These are phyloP conservation scores for Plasmodium vinckei DNA, from an alignment of 169 alveolate genomes.

Conservation along the genomic window DNA sequence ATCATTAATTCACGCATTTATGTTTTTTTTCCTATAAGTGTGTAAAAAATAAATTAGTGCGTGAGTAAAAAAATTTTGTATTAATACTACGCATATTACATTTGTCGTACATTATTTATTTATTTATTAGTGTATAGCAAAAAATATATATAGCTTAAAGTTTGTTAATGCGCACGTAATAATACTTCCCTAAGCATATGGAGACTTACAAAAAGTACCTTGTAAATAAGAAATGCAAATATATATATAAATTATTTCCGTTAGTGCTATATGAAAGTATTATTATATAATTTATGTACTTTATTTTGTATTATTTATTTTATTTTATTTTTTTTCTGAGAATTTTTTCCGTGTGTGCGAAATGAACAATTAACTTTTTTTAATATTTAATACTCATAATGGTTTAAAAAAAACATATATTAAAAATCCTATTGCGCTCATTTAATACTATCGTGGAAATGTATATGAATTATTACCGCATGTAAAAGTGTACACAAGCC, in stretches of 20 bases:
- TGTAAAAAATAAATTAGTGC: slow-evolving; percentile 22
- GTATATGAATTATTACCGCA: not conserved
- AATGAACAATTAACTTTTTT: slow-evolving; percentile 29
- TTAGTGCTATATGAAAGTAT: slow-evolving; percentile 5
- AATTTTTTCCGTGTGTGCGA: slow-evolving; percentile 29
- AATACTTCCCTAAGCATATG: too few species aligned
- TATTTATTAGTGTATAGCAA: too few species aligned
- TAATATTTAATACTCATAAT: not conserved
- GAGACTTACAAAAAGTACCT: too few species aligned
- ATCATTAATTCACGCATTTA: slow-evolving; percentile 22
- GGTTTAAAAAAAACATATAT: slow-evolving; percentile 21
- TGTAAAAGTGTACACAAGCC: slow-evolving; percentile 6
- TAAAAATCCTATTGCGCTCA: not conserved
- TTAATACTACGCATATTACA: not conserved
- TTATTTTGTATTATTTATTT: slow-evolving; percentile 1
- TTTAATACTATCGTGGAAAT: not conserved
- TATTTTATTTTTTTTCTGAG: not conserved
- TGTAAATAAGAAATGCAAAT: slow-evolving; percentile 5
- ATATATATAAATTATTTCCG: slow-evolving; percentile 26
- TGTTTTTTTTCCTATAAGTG: slow-evolving; percentile 30
- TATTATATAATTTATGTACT: slow-evolving; percentile 1
- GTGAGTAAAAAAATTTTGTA: not conserved
- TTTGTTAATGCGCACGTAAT: too few species aligned
- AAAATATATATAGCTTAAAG: too few species aligned
- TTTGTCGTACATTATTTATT: too few species aligned